phyloP scores from a whole-genome alignment of 2,329 filamentous ascomycete genomes.

The Lasiodiplodia gonubiensis region DNA sequence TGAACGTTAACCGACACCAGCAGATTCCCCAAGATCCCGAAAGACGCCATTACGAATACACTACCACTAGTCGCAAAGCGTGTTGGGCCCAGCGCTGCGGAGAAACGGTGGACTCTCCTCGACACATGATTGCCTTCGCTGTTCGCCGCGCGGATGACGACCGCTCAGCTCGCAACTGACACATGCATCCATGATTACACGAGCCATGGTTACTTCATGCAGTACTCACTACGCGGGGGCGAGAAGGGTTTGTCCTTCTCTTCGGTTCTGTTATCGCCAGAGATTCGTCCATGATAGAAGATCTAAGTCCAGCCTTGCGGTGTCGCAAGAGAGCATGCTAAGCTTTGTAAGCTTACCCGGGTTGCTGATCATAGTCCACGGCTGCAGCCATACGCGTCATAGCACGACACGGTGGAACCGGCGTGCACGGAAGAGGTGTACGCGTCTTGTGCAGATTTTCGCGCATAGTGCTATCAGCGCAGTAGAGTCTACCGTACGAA shows the following conservation, averaged over 20 bases:
- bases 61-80: constrained; percentile 69
- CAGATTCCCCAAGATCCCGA: constrained; percentile 73
- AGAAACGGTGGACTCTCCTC: constrained; percentile 65
- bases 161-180: not conserved
- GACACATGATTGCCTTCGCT: constrained; percentile 11
- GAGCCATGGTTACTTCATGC: not conserved
- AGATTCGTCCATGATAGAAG: not conserved
- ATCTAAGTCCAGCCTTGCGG: not conserved
- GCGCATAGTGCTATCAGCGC: not conserved
- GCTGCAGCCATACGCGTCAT: constrained; percentile 17
- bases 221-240: not conserved
- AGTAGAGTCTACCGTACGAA: not conserved
- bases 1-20: constrained; percentile 28
- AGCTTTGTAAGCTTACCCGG: constrained; percentile 24
- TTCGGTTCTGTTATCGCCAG: not conserved
- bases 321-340: constrained; percentile 1
- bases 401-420: not conserved
- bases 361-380: not conserved
- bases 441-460: constrained; percentile 8
- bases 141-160: constrained; percentile 4
- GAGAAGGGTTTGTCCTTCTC: not conserved
- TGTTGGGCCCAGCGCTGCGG: constrained; percentile 64
- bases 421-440: not conserved
- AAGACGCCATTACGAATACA: constrained; percentile 73
- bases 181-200: not conserved